Base-by-base conservation (phyloP, 768 basidiomycete genomes). In the Phanerochaete sordida region DNA sequence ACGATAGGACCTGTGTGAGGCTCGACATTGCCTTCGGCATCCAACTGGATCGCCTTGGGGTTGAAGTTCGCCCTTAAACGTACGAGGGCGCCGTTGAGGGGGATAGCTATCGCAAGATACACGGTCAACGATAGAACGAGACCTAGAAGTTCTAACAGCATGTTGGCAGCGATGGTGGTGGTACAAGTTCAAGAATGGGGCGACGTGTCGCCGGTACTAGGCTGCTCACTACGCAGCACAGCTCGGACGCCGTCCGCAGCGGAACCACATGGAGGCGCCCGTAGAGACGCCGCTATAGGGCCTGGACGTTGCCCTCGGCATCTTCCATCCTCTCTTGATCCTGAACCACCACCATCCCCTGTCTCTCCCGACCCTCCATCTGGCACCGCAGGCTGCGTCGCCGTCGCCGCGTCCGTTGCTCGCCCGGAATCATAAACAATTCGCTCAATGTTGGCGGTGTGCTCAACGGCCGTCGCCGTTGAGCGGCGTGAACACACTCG, bases 41-140 rank as follows among this genome's bases (percentile, higher is more conserved):
- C 91, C 43, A 93, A 79, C 55, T 87, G 89, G 43, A 94, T 84
- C 35, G 88, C 90, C 71, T 88, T 90, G 2, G 92, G 92, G 68
- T 90, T 91, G 76, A 90, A 93, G 69, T 93, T 91, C 35, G 68
- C 90, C 72, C 92, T 80, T 70, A 90, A 85, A 49, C 91, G 81
- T 8, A 93, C 86, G 11, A 92, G 77, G 13, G 86, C 78, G 3
- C 90, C 91, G 8, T 65, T 73, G 28, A 75, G 62, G 1, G 75
- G 75, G 2, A 75, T 70, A 6, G 83, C 79, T 13, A 91, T 73
- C 12, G 85, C 83, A 4, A 90, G 82, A 19, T 84, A 74, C 27
- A 88, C 69, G 35, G 75, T 77, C n/a, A 90, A 71, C 35, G 82
- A 84, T 35, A 87, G 73, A 27, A 84, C 66, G 4, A 85, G 67